Conservation (phyloP, 2,329 filamentous ascomycete genomes). For the Aschersonia sp. region DNA sequence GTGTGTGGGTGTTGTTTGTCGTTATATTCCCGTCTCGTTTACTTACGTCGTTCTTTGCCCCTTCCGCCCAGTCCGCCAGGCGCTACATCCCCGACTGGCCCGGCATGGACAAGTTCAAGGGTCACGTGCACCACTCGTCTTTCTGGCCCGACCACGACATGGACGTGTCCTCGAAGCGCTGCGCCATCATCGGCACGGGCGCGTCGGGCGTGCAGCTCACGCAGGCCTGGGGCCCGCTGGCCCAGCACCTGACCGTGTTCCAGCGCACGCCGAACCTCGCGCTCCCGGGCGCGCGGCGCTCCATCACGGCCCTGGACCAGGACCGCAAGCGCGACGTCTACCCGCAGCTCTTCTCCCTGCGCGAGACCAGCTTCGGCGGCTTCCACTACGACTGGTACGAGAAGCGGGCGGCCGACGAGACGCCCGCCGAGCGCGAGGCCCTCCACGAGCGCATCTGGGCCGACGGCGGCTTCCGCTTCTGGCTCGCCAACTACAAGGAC, state of each 20-base stretch:
- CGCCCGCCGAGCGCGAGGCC: slow-evolving; percentile 30
- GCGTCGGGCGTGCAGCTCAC: slow-evolving; percentile 50
- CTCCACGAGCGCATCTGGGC: slow-evolving; percentile 33
- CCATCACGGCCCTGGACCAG: slow-evolving; percentile 3
- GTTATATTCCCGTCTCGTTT: not conserved
- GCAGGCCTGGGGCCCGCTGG: slow-evolving; percentile 42
- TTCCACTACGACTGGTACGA: slow-evolving; percentile 42
- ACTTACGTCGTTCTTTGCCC: not conserved
- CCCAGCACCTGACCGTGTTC: slow-evolving; percentile 41
- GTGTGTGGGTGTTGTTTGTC: not conserved
- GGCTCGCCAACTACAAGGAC: slow-evolving; percentile 40
- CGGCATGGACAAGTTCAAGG: slow-evolving; percentile 45
- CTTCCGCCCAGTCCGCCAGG: slow-evolving; percentile 26
- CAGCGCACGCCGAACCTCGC: slow-evolving; percentile 54
- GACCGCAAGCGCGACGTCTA: slow-evolving; percentile 13
- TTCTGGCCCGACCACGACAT: slow-evolving; percentile 45
- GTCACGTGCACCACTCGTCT: slow-evolving; percentile 42
- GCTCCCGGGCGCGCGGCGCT: slow-evolving; percentile 41
- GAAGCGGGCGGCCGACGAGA: slow-evolving; percentile 40
- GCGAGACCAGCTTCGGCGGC: slow-evolving; percentile 40
- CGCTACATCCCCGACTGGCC: slow-evolving; percentile 46
- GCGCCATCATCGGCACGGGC: slow-evolving; percentile 50
- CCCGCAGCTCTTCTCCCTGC: slow-evolving; percentile 39
- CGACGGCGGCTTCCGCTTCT: slow-evolving; percentile 39
- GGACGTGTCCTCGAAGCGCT: slow-evolving; percentile 41